A percentile compares a stretch with the other conserved stretches of the same genome.
Evolutionary conservation across 2,329 filamentous ascomycete species (phyloP).

Genomic region (Fusarium liriodendri): DNA sequence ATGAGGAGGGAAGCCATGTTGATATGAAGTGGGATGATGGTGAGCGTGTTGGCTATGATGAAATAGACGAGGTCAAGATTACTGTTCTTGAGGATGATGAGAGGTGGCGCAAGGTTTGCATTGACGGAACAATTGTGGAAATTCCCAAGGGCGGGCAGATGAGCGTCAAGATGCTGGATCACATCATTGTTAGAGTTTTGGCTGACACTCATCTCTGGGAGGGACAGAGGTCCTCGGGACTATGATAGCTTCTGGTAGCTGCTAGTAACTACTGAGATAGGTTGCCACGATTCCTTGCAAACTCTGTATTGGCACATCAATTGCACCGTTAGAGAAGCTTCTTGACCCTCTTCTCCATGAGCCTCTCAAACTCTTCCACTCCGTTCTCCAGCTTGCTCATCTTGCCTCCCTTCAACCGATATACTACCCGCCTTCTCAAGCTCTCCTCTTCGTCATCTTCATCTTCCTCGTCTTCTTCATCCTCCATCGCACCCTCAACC

Average conservation of each 20-base stretch:
- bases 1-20: slow-evolving; percentile 68
- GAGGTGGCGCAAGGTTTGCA: slow-evolving; percentile 85
- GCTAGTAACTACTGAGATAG: not conserved
- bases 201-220: slow-evolving; percentile 49
- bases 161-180: slow-evolving; percentile 65
- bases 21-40: slow-evolving; percentile 62
- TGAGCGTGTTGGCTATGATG: slow-evolving; percentile 76
- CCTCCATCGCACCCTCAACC: slow-evolving; percentile 58
- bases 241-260: not conserved
- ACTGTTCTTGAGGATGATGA: slow-evolving; percentile 74
- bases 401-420: slow-evolving; percentile 68
- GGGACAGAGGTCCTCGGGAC: not conserved
- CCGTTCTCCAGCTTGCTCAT: slow-evolving; percentile 68
- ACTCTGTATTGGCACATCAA: not conserved
- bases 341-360: slow-evolving; percentile 68
- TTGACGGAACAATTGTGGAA: slow-evolving; percentile 90
- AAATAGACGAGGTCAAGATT: slow-evolving; percentile 75
- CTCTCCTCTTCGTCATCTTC: slow-evolving; percentile 55
- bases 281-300: not conserved
- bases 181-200: slow-evolving; percentile 57
- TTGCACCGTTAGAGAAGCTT: slow-evolving; percentile 51
- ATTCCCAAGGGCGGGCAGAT: slow-evolving; percentile 79
- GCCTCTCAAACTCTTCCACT: slow-evolving; percentile 73
- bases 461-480: slow-evolving; percentile 50
- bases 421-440: slow-evolving; percentile 65